Evolutionary conservation across 2,329 filamentous ascomycete species (phyloP), one percentile per base, ranked within the genome.

Genomic region (Madurella mycetomatis): DNA sequence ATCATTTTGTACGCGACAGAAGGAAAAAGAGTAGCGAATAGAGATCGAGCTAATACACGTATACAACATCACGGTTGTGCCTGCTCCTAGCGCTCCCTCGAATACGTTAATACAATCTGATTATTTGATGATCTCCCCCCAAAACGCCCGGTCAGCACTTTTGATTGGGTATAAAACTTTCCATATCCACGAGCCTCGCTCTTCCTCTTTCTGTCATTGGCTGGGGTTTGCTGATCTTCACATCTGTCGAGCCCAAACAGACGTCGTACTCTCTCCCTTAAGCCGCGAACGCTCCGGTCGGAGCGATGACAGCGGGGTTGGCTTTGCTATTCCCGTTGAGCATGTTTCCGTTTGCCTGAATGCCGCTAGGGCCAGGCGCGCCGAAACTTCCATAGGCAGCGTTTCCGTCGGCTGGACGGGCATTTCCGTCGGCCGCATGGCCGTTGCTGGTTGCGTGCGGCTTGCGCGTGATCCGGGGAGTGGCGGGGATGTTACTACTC

Each of bases 401-500:
- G 34, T 37, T 37, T 37, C 44, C 37, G 31, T 40, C 48, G 47
- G 19, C 34, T 37, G 34, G 4, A 12, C 11, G 34, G 13, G 34
- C 34, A 15, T 37, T 37, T 37, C 44, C 31, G 31, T 40, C 48
- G 47, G 19, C 40, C 8, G 32, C 34, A 18, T 41, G 32, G 37
- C 54, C 56, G 41, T 53, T 59, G 43, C 32, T 47, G 43, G 52
- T 41, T 18, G 51, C 55, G 49, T 75, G 73, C 4, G 68, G 57
- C 72, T 82, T 83, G 56, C 73, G 73, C 54, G 73, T 70, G 12
- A 84, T 72, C 53, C 72, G 68, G 19, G 80, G 80, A 2, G 78
- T 74, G n/a, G 66, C 68, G 1, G 92, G 91, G 42, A 96, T 79
- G 65, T 87, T 82, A 19, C 73, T 79, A 41, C 88, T 90, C 72